phyloP scores from a whole-genome alignment of 2,329 filamentous ascomycete species.

The Leptographium procerum region DNA sequence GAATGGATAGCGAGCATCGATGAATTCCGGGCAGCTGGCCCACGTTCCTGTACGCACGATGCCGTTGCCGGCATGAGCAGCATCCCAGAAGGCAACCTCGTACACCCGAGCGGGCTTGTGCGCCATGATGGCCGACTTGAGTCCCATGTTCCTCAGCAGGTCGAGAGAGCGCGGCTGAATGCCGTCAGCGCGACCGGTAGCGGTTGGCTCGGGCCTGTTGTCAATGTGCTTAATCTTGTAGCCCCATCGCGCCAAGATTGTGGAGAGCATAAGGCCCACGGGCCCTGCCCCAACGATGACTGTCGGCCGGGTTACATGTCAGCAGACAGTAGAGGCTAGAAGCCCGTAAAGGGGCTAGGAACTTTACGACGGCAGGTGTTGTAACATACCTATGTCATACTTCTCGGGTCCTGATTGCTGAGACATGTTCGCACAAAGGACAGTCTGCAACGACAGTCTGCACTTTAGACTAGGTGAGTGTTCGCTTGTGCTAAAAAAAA shows the following conservation, averaged over 20 bases:
- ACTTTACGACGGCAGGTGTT: background rate
- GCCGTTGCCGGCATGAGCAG: slow-evolving; percentile 39
- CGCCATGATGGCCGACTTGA: slow-evolving; percentile 81
- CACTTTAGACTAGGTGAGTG: background rate
- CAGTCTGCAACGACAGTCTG: background rate
- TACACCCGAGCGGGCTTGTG: slow-evolving; percentile 79
- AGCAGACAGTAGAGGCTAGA: too few species aligned
- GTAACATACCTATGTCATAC: background rate
- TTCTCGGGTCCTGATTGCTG: background rate
- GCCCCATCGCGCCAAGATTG: slow-evolving; percentile 81
- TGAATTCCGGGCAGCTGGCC: slow-evolving; percentile 81
- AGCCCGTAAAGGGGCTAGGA: too few species aligned
- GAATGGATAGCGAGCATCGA: slow-evolving; percentile 60
- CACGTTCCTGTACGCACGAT: slow-evolving; percentile 61
- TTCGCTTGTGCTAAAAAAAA: too few species aligned
- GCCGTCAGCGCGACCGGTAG: slow-evolving; percentile 78
- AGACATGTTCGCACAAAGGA: background rate
- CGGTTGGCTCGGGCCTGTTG: slow-evolving; percentile 73
- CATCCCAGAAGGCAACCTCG: slow-evolving; percentile 65
- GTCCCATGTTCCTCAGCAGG: slow-evolving; percentile 75
- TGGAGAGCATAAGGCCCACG: slow-evolving; percentile 77
- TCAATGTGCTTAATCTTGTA: slow-evolving; percentile 95
- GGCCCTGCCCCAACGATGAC: slow-evolving; percentile 86
- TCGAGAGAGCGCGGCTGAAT: slow-evolving; percentile 86
- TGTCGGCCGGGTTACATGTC: slow-evolving; percentile 15